phyloP scores from a whole-genome alignment of 2,329 filamentous ascomycete species.

The Fusarium mexicanum region DNA sequence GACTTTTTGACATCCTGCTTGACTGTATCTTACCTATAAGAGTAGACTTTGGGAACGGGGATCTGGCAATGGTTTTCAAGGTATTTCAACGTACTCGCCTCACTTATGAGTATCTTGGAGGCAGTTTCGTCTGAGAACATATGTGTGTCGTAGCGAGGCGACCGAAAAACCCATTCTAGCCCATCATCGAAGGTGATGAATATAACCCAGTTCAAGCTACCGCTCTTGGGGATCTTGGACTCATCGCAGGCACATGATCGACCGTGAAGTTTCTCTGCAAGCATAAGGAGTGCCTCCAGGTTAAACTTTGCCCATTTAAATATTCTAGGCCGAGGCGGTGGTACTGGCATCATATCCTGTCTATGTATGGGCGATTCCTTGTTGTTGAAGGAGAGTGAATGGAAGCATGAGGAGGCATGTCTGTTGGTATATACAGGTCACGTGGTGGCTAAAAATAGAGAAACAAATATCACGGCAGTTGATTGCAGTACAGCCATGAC shows the following conservation, averaged over 20 bases:
- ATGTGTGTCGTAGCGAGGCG: constrained; percentile 5
- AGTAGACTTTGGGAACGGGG: constrained; percentile 36
- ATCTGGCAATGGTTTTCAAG: constrained; percentile 16
- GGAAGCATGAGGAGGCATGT: background rate
- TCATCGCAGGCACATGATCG: constrained; percentile 27
- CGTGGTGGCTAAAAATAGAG: background rate
- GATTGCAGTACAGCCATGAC: too few relatives aligned
- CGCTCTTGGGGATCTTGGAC: constrained; percentile 16
- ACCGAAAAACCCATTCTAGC: constrained; percentile 34
- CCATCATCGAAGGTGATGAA: constrained; percentile 38
- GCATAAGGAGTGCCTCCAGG: constrained; percentile 25
- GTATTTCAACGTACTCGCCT: constrained; percentile 35
- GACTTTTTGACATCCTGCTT: rapidly evolving
- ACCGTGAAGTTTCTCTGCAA: constrained; percentile 24
- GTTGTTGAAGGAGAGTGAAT: too few relatives aligned
- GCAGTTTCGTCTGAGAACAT: constrained; percentile 20
- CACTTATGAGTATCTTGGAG: constrained; percentile 31
- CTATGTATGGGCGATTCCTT: rapidly evolving
- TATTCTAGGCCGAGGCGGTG: background rate
- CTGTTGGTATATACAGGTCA: background rate
- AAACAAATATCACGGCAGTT: too few relatives aligned
- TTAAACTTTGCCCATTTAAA: constrained; percentile 19
- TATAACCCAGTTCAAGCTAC: constrained; percentile 35
- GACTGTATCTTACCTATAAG: background rate
- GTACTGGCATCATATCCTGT: rapidly evolving